Percentiles rank a stretch among this genome's conserved stretches.
Evolutionary conservation across 768 basidiomycete genomes (phyloP).

Genomic region (Leucocoprinus sp.): DNA sequence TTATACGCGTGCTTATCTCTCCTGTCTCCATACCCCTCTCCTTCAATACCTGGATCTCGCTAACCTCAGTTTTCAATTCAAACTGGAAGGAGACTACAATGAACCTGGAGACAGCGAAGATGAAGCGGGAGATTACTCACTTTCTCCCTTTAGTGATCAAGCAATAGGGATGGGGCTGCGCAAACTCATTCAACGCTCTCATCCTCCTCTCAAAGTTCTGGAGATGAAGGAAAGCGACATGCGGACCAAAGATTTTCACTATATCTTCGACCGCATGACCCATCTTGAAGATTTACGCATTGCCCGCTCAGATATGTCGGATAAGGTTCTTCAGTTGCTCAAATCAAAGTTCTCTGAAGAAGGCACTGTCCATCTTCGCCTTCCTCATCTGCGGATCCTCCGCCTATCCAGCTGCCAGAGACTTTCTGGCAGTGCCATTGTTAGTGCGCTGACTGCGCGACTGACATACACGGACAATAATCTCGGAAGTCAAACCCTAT

Average conservation of each 20-base stretch:
- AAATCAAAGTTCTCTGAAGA: slow-evolving; percentile 26
- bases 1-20: slow-evolving; percentile 56
- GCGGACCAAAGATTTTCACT: slow-evolving; percentile 74
- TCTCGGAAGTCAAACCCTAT: slow-evolving; percentile 18
- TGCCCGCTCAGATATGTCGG: slow-evolving; percentile 75
- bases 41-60: slow-evolving; percentile 55
- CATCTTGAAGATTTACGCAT: slow-evolving; percentile 60
- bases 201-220: slow-evolving; percentile 55
- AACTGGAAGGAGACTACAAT: slow-evolving; percentile 25
- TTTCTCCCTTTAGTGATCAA: slow-evolving; percentile 68
- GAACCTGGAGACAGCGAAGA: slow-evolving; percentile 71
- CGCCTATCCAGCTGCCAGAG: slow-evolving; percentile 56
- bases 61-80: slow-evolving; percentile 58
- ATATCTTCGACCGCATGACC: slow-evolving; percentile 50
- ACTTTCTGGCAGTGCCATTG: slow-evolving; percentile 49
- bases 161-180: slow-evolving; percentile 78
- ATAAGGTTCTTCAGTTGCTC: slow-evolving; percentile 57
- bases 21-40: slow-evolving; percentile 51
- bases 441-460: slow-evolving; percentile 43
- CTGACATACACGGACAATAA: slow-evolving; percentile 29
- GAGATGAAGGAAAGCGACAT: slow-evolving; percentile 80
- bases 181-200: slow-evolving; percentile 48
- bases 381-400: slow-evolving; percentile 47
- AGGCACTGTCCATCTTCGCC: slow-evolving; percentile 28
- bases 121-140: slow-evolving; percentile 65